Evolutionary conservation across 164 flowering plant species (phyloP).

Genomic region (Chloranthus sessilifolius): DNA sequence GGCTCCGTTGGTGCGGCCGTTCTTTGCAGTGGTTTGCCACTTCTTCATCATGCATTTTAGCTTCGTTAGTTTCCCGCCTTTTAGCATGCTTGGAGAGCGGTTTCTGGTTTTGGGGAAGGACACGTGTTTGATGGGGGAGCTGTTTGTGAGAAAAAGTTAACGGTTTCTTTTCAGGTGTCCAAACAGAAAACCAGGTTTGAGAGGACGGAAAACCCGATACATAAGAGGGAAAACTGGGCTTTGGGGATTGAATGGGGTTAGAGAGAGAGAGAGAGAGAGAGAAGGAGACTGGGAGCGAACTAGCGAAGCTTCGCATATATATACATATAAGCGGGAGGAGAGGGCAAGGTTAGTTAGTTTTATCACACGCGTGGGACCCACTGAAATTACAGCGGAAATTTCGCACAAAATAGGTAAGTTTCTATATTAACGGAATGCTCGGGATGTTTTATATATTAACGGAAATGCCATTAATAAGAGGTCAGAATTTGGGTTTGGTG

Average conservation of each 20-base stretch:
- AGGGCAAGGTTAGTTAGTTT: neutral
- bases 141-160: too few relatives aligned
- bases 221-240: neutral
- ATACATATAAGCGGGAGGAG: constrained; percentile 14
- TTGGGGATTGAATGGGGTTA: neutral
- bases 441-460: too few relatives aligned
- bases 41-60: constrained; percentile 32
- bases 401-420: too few relatives aligned
- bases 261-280: constrained; percentile 10
- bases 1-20: constrained; percentile 5
- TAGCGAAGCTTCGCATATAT: constrained; percentile 31
- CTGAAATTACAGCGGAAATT: constrained; percentile 4
- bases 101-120: too few relatives aligned
- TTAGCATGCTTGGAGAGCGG: constrained; percentile 17
- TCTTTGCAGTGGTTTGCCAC: constrained; percentile 23
- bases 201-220: too few relatives aligned
- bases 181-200: too few relatives aligned
- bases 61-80: constrained; percentile 26
- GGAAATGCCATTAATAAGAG: too few relatives aligned
- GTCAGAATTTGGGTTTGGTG: too few relatives aligned
- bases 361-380: neutral
- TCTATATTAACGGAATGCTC: too few relatives aligned
- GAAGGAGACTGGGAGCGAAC: constrained; percentile 15
- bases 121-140: too few relatives aligned
- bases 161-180: too few relatives aligned